Percentiles rank a stretch among this genome's conserved stretches.
Conservation (phyloP, 495 filamentous ascomycete genomes). For the Xylaria bambusicola region DNA sequence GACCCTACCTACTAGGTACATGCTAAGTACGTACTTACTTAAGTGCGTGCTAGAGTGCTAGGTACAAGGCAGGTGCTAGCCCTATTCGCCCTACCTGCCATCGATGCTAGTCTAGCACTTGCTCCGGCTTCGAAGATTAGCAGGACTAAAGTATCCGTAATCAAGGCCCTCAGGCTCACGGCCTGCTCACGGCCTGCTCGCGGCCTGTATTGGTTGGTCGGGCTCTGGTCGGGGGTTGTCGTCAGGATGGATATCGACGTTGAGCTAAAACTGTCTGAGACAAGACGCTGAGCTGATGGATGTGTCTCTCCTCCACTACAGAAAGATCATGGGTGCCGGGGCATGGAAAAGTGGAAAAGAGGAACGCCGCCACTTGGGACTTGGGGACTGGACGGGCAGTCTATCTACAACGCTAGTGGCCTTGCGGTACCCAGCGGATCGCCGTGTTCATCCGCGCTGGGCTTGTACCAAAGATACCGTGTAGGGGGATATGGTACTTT, state of each 20-base stretch:
- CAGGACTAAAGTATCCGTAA: conserved; percentile 15
- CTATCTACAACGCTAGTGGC: too few relatives aligned
- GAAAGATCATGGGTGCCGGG: conserved; percentile 14
- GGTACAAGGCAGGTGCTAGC: too few relatives aligned
- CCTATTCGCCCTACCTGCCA: too few relatives aligned
- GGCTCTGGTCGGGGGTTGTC: background rate
- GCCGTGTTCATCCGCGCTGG: too few relatives aligned
- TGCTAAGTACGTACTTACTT: too few relatives aligned
- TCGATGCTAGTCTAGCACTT: too few relatives aligned
- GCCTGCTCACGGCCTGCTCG: too few relatives aligned
- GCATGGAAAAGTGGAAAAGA: background rate
- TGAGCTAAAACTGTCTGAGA: conserved; percentile 19
- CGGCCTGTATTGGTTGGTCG: conserved; percentile 14
- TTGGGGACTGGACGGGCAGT: too few relatives aligned
- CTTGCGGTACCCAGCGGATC: background rate
- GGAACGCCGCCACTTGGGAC: background rate
- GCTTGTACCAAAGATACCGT: too few relatives aligned
- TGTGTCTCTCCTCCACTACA: too few relatives aligned
- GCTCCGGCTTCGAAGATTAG: conserved; percentile 6
- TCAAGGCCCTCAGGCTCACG: conserved; percentile 13
- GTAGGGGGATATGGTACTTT: too few relatives aligned
- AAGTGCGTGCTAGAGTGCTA: too few relatives aligned
- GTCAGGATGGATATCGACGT: conserved; percentile 1
- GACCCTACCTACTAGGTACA: background rate
- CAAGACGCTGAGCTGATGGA: conserved; percentile 20